Conservation (phyloP, 441 rosid species). For the Geranium incanum region DNA sequence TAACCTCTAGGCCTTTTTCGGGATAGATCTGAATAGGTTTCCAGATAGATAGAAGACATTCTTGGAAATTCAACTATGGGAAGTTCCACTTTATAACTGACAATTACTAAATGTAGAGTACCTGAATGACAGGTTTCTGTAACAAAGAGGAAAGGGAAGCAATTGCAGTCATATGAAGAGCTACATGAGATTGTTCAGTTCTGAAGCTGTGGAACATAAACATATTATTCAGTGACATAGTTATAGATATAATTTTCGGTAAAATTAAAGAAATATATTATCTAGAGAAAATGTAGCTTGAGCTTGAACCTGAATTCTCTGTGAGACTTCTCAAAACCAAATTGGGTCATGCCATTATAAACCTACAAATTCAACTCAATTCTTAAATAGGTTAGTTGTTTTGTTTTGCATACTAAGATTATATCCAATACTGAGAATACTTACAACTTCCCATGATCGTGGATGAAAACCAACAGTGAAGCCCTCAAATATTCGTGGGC, state of each 20-base stretch:
- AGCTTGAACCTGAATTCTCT: conserved; percentile 52
- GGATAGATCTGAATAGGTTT: conserved; percentile 49
- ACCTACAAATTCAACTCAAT: conserved; percentile 40
- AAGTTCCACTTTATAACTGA: conserved; percentile 15
- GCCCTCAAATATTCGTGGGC: conserved; percentile 70
- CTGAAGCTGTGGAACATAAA: conserved; percentile 43
- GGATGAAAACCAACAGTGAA: conserved; percentile 96
- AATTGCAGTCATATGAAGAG: conserved; percentile 83
- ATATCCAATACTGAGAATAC: conserved; percentile 20
- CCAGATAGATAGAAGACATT: background rate
- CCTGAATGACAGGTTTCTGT: conserved; percentile 58
- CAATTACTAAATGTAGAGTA: conserved; percentile 15
- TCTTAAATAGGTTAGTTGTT: conserved; percentile 5
- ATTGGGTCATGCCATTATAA: conserved; percentile 80
- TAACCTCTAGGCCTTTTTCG: conserved; percentile 56
- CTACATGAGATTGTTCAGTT: conserved; percentile 66
- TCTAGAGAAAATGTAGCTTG: conserved; percentile 9
- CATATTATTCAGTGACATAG: background rate
- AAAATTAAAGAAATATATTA: conserved; percentile 12
- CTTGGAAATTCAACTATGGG: conserved; percentile 12
- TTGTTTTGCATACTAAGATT: conserved; percentile 7
- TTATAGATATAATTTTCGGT: background rate
- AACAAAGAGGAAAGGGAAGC: conserved; percentile 64
- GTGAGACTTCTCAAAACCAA: conserved; percentile 57
- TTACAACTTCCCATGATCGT: conserved; percentile 86